phyloP scores from a whole-genome alignment of 495 filamentous ascomycete species.

The Lentithecium fluviatile region DNA sequence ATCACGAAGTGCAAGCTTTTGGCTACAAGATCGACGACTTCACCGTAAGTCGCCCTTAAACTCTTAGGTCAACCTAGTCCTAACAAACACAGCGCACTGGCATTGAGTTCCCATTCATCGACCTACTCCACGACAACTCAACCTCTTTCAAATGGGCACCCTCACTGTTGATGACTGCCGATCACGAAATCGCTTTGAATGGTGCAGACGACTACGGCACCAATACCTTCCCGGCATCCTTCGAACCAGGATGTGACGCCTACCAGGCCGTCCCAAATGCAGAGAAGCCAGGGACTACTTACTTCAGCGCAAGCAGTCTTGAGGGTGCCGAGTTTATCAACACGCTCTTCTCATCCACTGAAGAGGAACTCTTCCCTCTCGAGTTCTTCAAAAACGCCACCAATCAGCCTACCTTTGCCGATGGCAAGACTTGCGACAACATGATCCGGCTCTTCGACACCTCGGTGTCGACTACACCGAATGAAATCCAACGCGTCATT shows the following conservation, averaged over 20 bases:
- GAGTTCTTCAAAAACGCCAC: slow-evolving; percentile 32
- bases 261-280: slow-evolving; percentile 16
- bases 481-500: slow-evolving; percentile 16
- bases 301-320: slow-evolving; percentile 19
- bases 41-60: slow-evolving; percentile 11
- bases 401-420: slow-evolving; percentile 30
- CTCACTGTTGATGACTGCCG: slow-evolving; percentile 26
- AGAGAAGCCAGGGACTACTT: slow-evolving; percentile 16
- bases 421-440: slow-evolving; percentile 33
- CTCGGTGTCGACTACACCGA: slow-evolving; percentile 11
- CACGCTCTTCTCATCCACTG: slow-evolving; percentile 14
- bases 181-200: slow-evolving; percentile 23
- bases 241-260: slow-evolving; percentile 28
- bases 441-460: slow-evolving; percentile 33
- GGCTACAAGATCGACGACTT: slow-evolving; percentile 26
- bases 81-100: slow-evolving; percentile 24
- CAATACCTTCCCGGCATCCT: slow-evolving; percentile 13
- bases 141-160: slow-evolving; percentile 31
- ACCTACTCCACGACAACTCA: slow-evolving; percentile 23
- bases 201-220: slow-evolving; percentile 26
- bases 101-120: slow-evolving; percentile 32
- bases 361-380: slow-evolving; percentile 14
- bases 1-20: slow-evolving; percentile 27
- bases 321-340: slow-evolving; percentile 15
- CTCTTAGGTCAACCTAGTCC: too few relatives aligned